Conservation (phyloP, 805 yeast species). For the Isabelozyma pseudorhagii region DNA sequence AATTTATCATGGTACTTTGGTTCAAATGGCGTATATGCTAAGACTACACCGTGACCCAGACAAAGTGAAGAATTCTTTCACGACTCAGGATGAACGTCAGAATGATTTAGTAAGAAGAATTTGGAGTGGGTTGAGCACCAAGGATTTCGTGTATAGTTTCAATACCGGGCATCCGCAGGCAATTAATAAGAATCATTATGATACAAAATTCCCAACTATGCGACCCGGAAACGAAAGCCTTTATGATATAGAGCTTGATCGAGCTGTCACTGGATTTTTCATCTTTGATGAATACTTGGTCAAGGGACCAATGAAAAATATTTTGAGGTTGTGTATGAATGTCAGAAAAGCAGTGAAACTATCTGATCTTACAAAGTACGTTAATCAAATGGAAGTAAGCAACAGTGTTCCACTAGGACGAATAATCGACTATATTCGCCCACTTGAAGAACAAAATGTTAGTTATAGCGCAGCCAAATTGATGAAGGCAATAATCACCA, state of each 20-base stretch:
- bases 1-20: conserved; percentile 23
- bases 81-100: conserved; percentile 21
- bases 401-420: conserved; percentile 21
- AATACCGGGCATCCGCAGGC: conserved; percentile 44
- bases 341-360: conserved; percentile 32
- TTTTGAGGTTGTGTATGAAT: conserved; percentile 33
- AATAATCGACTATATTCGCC: conserved; percentile 4
- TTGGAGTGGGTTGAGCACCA: conserved; percentile 45
- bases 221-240: conserved; percentile 25
- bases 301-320: conserved; percentile 24
- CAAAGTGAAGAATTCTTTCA: conserved; percentile 26
- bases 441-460: conserved; percentile 2
- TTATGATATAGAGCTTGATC: conserved; percentile 35
- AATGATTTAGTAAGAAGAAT: conserved; percentile 53
- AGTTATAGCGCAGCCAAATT: conserved; percentile 1
- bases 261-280: conserved; percentile 27
- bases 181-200: conserved; percentile 38
- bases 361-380: conserved; percentile 23
- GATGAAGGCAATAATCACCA: conserved; percentile 10
- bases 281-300: conserved; percentile 21
- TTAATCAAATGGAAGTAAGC: conserved; percentile 29
- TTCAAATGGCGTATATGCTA: conserved; percentile 44
- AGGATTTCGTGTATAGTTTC: conserved; percentile 35
- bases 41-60: conserved; percentile 48
- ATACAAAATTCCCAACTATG: conserved; percentile 45